phyloP scores from a whole-genome alignment of 805 yeast species.

The Metschnikowia corniflorae region DNA sequence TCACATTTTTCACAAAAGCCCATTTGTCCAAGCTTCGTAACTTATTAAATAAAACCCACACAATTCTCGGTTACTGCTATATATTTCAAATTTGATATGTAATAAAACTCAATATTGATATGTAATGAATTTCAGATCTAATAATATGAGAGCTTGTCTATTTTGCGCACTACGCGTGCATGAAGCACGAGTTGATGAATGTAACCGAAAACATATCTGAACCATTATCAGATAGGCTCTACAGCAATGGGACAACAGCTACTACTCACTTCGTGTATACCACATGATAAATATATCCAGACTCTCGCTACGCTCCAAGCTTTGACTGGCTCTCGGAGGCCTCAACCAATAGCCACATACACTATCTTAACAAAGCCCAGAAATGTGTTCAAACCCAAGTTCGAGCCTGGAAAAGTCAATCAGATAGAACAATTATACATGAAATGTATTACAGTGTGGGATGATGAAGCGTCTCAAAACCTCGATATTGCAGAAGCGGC shows the following conservation, averaged over 20 bases:
- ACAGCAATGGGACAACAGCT: conserved; percentile 56
- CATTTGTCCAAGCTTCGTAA: too few relatives aligned
- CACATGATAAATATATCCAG: conserved; percentile 39
- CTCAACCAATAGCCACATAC: conserved; percentile 45
- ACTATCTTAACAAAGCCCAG: conserved; percentile 49
- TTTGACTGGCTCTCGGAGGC: conserved; percentile 46
- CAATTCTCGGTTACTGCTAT: too few relatives aligned
- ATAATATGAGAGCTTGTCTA: too few relatives aligned
- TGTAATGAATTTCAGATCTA: too few relatives aligned
- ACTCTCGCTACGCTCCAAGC: conserved; percentile 48
- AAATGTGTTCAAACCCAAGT: conserved; percentile 50
- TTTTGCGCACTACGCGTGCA: too few relatives aligned
- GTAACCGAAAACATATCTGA: too few relatives aligned
- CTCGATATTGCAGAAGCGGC: conserved; percentile 29
- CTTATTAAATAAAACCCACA: too few relatives aligned
- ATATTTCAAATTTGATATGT: too few relatives aligned
- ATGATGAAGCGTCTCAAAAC: conserved; percentile 21
- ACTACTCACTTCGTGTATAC: conserved; percentile 43
- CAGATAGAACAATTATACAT: conserved; percentile 55
- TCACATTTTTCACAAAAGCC: too few relatives aligned
- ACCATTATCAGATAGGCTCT: too few relatives aligned
- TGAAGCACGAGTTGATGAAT: too few relatives aligned
- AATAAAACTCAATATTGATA: too few relatives aligned
- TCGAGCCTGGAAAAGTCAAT: conserved; percentile 52
- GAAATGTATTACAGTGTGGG: conserved; percentile 49